These are phyloP conservation scores for Gyromitra esculenta DNA, from an alignment of 2,329 filamentous ascomycete genomes.

Conservation along the genomic window DNA sequence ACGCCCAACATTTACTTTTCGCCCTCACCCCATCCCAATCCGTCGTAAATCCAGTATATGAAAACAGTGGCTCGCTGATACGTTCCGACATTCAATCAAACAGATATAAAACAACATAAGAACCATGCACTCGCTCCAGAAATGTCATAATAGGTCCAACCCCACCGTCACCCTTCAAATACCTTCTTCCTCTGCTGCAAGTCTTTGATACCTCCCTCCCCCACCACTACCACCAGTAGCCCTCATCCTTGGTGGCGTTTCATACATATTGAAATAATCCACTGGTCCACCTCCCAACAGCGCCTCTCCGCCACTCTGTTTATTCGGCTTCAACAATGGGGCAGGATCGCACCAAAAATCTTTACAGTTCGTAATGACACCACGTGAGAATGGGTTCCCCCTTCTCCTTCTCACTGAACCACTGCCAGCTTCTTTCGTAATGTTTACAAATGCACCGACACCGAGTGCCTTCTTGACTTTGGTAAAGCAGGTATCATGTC, in stretches of 20 bases:
- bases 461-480: constrained; percentile 73
- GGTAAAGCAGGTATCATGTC: constrained; percentile 81
- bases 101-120: constrained; percentile 29
- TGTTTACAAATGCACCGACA: constrained; percentile 92
- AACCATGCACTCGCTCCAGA: neutral
- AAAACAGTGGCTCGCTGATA: constrained; percentile 23
- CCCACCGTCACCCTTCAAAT: constrained; percentile 16
- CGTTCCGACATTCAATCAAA: constrained; percentile 27
- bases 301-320: constrained; percentile 73
- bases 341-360: constrained; percentile 97
- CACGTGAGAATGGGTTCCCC: constrained; percentile 83
- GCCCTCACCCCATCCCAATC: neutral
- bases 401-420: constrained; percentile 64
- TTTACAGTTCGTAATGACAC: constrained; percentile 85
- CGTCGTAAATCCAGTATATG: constrained; percentile 27
- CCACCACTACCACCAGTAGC: constrained; percentile 17
- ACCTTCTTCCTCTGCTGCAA: constrained; percentile 46
- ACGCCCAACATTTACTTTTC: constrained; percentile 14
- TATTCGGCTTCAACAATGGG: constrained; percentile 77
- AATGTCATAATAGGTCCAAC: neutral
- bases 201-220: constrained; percentile 44
- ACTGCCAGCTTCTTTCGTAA: constrained; percentile 76
- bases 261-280: constrained; percentile 90
- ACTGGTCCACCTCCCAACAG: constrained; percentile 80
- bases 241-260: constrained; percentile 69